These are phyloP conservation scores for Ilex aquifolium DNA, from an alignment of 257 asterid genomes.

Conservation along the genomic window DNA sequence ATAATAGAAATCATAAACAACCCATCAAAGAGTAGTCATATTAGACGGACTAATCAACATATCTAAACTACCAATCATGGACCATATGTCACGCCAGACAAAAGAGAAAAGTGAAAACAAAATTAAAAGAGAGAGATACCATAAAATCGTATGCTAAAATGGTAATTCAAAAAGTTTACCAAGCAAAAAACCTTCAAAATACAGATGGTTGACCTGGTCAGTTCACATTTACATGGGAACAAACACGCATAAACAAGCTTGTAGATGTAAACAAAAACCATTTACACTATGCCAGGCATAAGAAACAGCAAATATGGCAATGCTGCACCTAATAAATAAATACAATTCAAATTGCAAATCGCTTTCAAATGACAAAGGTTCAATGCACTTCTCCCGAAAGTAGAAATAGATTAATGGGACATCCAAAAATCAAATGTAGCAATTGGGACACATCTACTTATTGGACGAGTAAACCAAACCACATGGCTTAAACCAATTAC, in stretches of 20 bases:
- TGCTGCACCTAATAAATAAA: not conserved
- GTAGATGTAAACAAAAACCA: not conserved
- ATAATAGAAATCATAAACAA: too few relatives aligned
- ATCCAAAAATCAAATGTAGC: not conserved
- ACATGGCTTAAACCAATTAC: slow-evolving; percentile 4
- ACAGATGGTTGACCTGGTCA: not conserved
- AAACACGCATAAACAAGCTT: not conserved
- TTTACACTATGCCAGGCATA: too few relatives aligned
- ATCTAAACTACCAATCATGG: too few relatives aligned
- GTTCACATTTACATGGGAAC: not conserved
- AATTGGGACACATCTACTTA: not conserved
- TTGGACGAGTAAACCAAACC: slow-evolving; percentile 5
- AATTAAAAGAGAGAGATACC: too few relatives aligned
- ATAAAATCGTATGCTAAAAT: too few relatives aligned
- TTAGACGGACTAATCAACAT: too few relatives aligned
- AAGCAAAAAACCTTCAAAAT: too few relatives aligned
- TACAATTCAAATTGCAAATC: not conserved
- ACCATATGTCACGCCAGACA: too few relatives aligned
- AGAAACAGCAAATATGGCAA: not conserved
- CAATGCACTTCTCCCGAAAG: not conserved
- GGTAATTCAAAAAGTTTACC: not conserved
- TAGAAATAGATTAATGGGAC: not conserved
- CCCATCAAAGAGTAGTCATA: too few relatives aligned
- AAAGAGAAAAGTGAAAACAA: too few relatives aligned
- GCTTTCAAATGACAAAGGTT: not conserved